Percentiles rank a stretch among this genome's conserved stretches.
Conservation (phyloP, 163 green algal species). For the Trebouxia gelatinosa region DNA sequence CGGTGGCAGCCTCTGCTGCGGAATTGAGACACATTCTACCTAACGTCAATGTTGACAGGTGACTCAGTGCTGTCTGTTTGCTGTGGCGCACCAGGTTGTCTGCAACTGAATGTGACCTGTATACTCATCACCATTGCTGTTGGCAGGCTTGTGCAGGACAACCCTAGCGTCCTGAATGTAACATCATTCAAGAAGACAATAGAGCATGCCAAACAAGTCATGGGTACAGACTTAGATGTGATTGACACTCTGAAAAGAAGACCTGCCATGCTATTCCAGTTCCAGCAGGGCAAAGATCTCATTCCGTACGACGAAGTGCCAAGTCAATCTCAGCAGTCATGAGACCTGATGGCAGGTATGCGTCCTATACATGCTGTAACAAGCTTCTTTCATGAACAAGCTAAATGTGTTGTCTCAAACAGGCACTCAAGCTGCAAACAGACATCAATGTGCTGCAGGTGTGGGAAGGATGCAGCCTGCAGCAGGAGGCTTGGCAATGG, state of each 20-base stretch:
- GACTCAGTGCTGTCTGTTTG: no score
- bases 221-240: conserved; percentile 24
- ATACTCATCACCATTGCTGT: no score
- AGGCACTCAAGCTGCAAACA: no score
- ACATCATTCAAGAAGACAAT: conserved; percentile 55
- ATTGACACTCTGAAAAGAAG: conserved; percentile 9
- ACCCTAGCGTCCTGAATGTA: conserved; percentile 53
- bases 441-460: no score
- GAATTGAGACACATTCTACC: background rate
- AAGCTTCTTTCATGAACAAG: no score
- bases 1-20: conserved; percentile 1
- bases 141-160: conserved; percentile 47
- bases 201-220: conserved; percentile 20
- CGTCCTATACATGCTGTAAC: no score
- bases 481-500: no score
- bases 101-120: no score
- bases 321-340: background rate
- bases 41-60: conserved; percentile 17
- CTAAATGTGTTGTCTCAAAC: no score
- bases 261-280: conserved; percentile 24
- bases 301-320: conserved; percentile 32
- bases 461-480: no score
- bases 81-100: no score
- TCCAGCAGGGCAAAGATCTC: conserved; percentile 18
- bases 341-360: no score